Evolutionary conservation across 1,139 yeast species (phyloP).

Genomic region (Eremothecium cymbalariae): DNA sequence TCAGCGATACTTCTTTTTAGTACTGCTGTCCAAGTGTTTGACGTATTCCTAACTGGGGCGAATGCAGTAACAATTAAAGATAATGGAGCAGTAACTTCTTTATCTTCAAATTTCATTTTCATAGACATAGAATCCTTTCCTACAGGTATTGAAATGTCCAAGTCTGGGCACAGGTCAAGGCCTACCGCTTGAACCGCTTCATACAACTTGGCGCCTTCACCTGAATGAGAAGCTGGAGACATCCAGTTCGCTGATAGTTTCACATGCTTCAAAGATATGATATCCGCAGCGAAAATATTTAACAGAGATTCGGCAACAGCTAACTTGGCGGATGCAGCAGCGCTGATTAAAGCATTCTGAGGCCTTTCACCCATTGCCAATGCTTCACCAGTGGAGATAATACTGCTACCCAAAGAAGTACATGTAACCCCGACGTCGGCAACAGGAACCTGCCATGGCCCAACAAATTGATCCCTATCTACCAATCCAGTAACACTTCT

Average conservation of each 20-base stretch:
- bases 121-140: constrained; percentile 99
- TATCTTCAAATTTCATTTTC: constrained; percentile 97
- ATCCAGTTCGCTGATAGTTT: constrained; percentile 98
- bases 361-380: constrained; percentile 98
- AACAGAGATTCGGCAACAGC: constrained; percentile 91
- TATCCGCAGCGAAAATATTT: constrained; percentile 85
- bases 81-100: constrained; percentile 90
- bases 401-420: constrained; percentile 66
- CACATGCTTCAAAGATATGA: constrained; percentile 63
- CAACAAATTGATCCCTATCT: constrained; percentile 98
- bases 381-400: constrained; percentile 83
- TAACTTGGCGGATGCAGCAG: constrained; percentile 96
- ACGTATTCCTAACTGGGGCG: constrained; percentile 75
- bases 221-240: constrained; percentile 93
- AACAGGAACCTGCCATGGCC: constrained; percentile 99
- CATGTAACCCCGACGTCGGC: constrained; percentile 98
- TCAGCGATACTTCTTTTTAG: constrained; percentile 44
- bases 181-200: constrained; percentile 98
- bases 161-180: constrained; percentile 84
- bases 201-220: constrained; percentile 92
- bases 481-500: constrained; percentile 93
- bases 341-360: constrained; percentile 75
- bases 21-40: constrained; percentile 94
- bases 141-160: constrained; percentile 90
- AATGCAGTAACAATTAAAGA: constrained; percentile 91